phyloP scores from a whole-genome alignment of 805 yeast species.

The Spathaspora passalidarum region DNA sequence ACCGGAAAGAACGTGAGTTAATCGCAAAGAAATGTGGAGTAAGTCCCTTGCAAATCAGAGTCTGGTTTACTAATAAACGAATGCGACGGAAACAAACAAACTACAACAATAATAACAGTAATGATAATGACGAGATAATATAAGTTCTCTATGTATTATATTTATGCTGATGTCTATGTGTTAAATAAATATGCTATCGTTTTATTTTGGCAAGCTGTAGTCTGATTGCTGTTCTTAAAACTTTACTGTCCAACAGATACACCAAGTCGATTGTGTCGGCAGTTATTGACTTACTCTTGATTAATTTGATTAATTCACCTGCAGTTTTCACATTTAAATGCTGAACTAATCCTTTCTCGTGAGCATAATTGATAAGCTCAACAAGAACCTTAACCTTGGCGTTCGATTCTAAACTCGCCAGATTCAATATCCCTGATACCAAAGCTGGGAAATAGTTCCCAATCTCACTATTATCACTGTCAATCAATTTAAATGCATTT shows the following conservation, averaged over 20 bases:
- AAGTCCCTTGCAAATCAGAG: slow-evolving; percentile 26
- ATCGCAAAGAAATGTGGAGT: slow-evolving; percentile 26
- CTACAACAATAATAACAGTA: background rate
- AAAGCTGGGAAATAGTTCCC: background rate
- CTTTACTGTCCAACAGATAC: background rate
- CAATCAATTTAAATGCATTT: slow-evolving; percentile 16
- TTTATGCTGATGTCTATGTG: background rate
- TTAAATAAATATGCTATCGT: too few relatives aligned
- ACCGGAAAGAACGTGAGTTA: slow-evolving; percentile 21
- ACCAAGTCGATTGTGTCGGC: background rate
- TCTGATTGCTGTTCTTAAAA: background rate
- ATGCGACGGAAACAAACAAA: slow-evolving; percentile 9
- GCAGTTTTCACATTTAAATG: background rate
- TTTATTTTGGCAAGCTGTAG: background rate
- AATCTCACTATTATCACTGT: background rate
- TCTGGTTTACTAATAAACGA: slow-evolving; percentile 33
- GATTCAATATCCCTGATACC: background rate
- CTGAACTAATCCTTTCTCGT: background rate
- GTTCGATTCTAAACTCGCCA: background rate
- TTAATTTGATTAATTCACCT: background rate
- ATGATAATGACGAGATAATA: background rate
- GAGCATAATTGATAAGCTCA: background rate
- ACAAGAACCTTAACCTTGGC: background rate
- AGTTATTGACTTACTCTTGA: background rate
- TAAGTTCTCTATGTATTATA: background rate